Evolutionary conservation across 164 flowering plant species (phyloP), one percentile per base, ranked within the genome.

Genomic region (Nymphaea thermarum): DNA sequence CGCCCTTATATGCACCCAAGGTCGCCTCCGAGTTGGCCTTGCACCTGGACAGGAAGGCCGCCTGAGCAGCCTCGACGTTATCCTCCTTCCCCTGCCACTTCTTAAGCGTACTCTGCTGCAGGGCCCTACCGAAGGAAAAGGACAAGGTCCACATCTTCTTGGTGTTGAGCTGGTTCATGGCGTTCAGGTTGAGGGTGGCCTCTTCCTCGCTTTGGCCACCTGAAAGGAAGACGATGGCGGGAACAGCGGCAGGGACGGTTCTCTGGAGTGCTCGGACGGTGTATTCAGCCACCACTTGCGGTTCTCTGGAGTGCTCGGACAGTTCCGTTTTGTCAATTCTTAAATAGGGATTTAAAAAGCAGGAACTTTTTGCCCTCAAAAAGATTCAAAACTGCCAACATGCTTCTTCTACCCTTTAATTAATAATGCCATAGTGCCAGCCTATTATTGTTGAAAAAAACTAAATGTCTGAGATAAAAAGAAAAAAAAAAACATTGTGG

Each of bases 1-100:
- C 79, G 14, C 83, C 85, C 72, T 75, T 70, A 75, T 83, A 83
- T 47, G 71, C 77, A 44, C 87, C 85, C 63, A 83, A 73, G 6
- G 85, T 83, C 7, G 87, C 87, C 66, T 81, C 79, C 0, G 83
- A 83, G 74, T 83, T 83, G 2, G 85, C 83, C 77, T 80, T 81
- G 81, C 78, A 77, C 76, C 84, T 70, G 0, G 80, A 65, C 17
- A 77, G 78, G 73, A 82, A 81, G 5, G 81, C 81, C 3, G 77
- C 78, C 66, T 66, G 79, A 6, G 86, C 84, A 74, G 77, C 79
- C 66, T 65, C 43, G 15, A 79, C 60, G 36, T 82, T 82, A 69
- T 82, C 86, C 41, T 77, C 77, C 72, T 82, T 82, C 43, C 86
- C 86, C 3, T 75, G 67, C 86, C 86, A 79, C 2, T 82, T 76